Base-by-base conservation (phyloP, 2,329 filamentous ascomycete genomes). In the Cladophialophora yegresii region DNA sequence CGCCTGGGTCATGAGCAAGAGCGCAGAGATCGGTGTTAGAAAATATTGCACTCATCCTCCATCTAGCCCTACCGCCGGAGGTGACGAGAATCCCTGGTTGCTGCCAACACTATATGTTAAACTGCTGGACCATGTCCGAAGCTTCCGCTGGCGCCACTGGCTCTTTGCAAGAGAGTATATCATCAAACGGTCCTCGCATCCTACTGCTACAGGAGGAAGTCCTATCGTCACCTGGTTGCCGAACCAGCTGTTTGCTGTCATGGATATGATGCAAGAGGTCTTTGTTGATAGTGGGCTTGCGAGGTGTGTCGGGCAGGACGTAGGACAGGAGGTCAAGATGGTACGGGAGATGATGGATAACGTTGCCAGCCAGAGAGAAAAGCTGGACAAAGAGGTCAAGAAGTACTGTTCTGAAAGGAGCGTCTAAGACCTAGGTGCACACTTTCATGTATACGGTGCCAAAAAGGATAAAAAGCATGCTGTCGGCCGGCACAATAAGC, bases 1-100 rank as follows among this genome's bases (percentile, higher is more conserved):
- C 36, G 84, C 86, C 67, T 88, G 88, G 73, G 89, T 96, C 23
- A 80, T 81, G 50, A 78, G 80, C 47, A 79, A 79, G 50, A 78
- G 84, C 1, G 78, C 81, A 78, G 83, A 80, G 61, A 67, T 81
- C 22, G 75, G 74, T 12, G 75, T 81, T 10, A 75, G 73, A 49
- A 68, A 76, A 5, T 81, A 69, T 54, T 70, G 69, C 32, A 59
- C 61, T 33, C 30, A 47, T 45, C 36, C 22, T 10, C 13, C 33
- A 13, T 20, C 22, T 20, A n/a, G 32, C 33, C 23, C 20, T 13
- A 43, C 53, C 16, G 47, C 13, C 74, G 1, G 67, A 28, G 76
- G 79, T 57, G 73, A 74, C 2, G 75, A 79, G 64, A 30, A 45
- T 32, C n/a, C 45, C 26, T 53, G 62, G 16, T 47, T 66, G n/a